These are phyloP conservation scores for Cyclotella baltica DNA, from an alignment of 108 stramenopile species.

Conservation along the genomic window DNA sequence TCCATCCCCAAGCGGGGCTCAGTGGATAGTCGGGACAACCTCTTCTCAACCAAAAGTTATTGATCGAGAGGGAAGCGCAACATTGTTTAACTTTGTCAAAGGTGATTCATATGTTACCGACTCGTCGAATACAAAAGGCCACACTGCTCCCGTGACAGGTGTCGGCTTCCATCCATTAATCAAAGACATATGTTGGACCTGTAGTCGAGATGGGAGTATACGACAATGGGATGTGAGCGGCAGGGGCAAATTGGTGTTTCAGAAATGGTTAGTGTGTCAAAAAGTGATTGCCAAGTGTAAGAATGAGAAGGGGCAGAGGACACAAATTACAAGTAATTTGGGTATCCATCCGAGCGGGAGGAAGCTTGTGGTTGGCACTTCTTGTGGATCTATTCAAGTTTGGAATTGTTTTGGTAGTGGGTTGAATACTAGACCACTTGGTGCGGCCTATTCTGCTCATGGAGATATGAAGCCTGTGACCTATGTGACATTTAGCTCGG, in stretches of 20 bases:
- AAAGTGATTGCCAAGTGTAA: constrained; percentile 68
- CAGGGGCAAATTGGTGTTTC: constrained; percentile 77
- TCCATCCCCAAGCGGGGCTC: constrained; percentile 71
- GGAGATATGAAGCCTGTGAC: constrained; percentile 55
- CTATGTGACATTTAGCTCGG: constrained; percentile 51
- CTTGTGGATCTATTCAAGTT: constrained; percentile 86
- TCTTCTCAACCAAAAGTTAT: constrained; percentile 84
- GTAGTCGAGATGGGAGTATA: constrained; percentile 83
- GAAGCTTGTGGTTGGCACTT: constrained; percentile 78
- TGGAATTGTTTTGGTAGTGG: constrained; percentile 65
- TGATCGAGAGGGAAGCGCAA: constrained; percentile 81
- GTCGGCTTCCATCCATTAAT: constrained; percentile 91
- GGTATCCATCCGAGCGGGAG: constrained; percentile 68
- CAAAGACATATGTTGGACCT: constrained; percentile 74
- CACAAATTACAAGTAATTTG: constrained; percentile 58
- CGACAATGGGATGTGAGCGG: constrained; percentile 88
- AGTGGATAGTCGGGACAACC: constrained; percentile 79
- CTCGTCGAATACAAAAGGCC: constrained; percentile 83
- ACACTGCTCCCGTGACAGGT: constrained; percentile 82
- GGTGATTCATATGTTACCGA: constrained; percentile 92
- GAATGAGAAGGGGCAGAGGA: constrained; percentile 68
- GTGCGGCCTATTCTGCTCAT: constrained; percentile 62
- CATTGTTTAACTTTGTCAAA: constrained; percentile 75
- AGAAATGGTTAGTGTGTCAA: constrained; percentile 76
- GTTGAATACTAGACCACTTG: constrained; percentile 60